Base-by-base conservation (phyloP, 345 rosid species). In the Laguncularia racemosa region DNA sequence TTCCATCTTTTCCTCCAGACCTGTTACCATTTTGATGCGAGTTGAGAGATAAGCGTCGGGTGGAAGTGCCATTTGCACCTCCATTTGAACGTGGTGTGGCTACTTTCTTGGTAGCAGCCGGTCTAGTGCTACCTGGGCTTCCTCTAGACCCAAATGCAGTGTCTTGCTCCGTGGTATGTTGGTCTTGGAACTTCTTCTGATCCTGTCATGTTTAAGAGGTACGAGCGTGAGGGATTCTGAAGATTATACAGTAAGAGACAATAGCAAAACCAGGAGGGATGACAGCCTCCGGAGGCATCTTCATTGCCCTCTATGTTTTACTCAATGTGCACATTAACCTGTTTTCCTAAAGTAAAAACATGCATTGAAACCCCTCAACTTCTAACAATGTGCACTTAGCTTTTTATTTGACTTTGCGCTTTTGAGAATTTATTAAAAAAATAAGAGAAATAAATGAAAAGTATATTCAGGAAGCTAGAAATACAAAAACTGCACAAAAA, bases 141-240 rank as follows among this genome's bases (percentile, higher is more conserved):
- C 95, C 83, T 61, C 71, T 86, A 15, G 96, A 68, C 26, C 86
- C 82, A n/a, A 80, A 84, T 14, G 67, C 64, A 2, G 78, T 45
- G 56, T 93, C 99, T 71, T 83, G 95, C 53, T 93, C 97, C 26
- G 89, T 64, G 75, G 56, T 82, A 68, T 79, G 96, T 73, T 73
- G 95, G 67, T 93, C 96, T 14, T 78, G 77, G 68, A 61, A 83
- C 83, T 93, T 93, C 83, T 93, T 93, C 64, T 79, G 96, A 72
- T 81, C 95, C 96, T 71, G 47, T 48, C 16, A 9, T 33, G 11
- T 33, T 33, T 33, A 33, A 7, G 40, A 33, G 7, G 40, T 33
- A 33, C 7, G 10, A 33, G 6, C 28, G 6, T 6, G 2, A 2
- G 28, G 28, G 28, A 6, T 6, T 26, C 28, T 2, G 6, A 26